Base-by-base conservation (phyloP, 345 rosid genomes). In the Microcos paniculata region DNA sequence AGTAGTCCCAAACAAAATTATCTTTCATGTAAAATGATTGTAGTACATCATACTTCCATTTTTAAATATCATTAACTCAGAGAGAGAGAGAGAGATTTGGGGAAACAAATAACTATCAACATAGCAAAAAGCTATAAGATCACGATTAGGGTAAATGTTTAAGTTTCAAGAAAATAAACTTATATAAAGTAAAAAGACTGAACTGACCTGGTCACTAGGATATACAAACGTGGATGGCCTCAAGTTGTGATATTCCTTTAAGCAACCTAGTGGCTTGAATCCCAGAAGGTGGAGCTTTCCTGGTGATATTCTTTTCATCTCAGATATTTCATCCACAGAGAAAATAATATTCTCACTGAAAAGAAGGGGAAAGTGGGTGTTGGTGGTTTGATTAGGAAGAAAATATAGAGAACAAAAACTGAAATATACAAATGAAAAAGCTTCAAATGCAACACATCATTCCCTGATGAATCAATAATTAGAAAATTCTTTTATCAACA, bases 211-310 rank as follows among this genome's bases (percentile, higher is more conserved):
- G 80, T 96, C 99, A 76, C 85, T 85, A 26, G 99, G 96, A 84
- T 85, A 92, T 77, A 93, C 82, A 90, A 96, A 96, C 38, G 98
- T 92, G 33, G 98, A 89, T 31, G 98, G 99, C 87, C 87, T 91
- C 89, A 93, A 71, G 85, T 96, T 93, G 92, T 96, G 90, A 82
- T 90, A 96, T 68, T 89, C 97, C 85, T 90, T 93, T 77, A 96
- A 89, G 87, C 90, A 96, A 77, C 83, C 86, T 81, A 96, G 82
- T 61, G 98, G 94, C 89, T 96, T 92, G 90, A 96, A 96, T 65
- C 99, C 99, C 73, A 92, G 88, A 79, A 96, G 92, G 78, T 83
- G 88, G 69, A 93, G 89, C 48, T 86, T 85, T 76, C 89, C 92
- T 1, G 85, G 80, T 52, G 97, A 82, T 62, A 93, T 84, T 83